These are phyloP conservation scores for Acarospora socialis DNA, from an alignment of 2,329 filamentous ascomycete genomes.

Conservation along the genomic window DNA sequence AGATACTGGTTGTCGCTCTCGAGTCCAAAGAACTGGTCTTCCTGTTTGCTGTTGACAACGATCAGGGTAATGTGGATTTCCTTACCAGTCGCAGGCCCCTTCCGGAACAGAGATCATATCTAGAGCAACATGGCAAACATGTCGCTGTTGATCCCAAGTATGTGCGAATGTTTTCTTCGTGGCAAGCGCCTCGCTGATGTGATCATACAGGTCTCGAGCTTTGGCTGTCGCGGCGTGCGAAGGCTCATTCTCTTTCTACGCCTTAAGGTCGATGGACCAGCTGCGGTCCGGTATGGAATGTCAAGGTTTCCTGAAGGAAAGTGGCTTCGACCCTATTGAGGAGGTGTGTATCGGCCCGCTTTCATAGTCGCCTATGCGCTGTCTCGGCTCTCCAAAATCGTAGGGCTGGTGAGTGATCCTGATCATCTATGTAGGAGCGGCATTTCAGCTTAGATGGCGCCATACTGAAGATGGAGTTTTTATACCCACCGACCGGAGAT, in stretches of 20 bases:
- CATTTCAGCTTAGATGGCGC: conserved; percentile 47
- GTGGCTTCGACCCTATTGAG: conserved; percentile 9
- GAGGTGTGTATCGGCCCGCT: conserved; percentile 5
- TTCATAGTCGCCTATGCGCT: neutral
- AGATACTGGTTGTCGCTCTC: conserved; percentile 64
- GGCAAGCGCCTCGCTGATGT: no score
- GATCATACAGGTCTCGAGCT: conserved; percentile 19
- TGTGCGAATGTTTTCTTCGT: no score
- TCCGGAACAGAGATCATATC: conserved; percentile 39
- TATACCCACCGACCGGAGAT: conserved; percentile 55
- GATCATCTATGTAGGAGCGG: conserved; percentile 24
- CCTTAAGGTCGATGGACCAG: conserved; percentile 9
- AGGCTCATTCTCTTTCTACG: conserved; percentile 8
- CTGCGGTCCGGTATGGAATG: no score
- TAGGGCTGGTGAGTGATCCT: neutral
- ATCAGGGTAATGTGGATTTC: conserved; percentile 41
- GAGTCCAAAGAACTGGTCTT: conserved; percentile 63
- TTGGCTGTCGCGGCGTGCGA: conserved; percentile 13
- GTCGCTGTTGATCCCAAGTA: conserved; percentile 68
- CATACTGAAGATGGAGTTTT: conserved; percentile 78
- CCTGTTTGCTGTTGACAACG: conserved; percentile 46
- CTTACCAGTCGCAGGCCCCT: conserved; percentile 44
- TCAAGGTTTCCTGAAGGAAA: no score
- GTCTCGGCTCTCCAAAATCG: neutral
- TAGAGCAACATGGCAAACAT: conserved; percentile 46